Percentiles rank a stretch among this genome's conserved stretches.
Conservation (phyloP, 441 rosid genomes). For the Lepidium campestre region DNA sequence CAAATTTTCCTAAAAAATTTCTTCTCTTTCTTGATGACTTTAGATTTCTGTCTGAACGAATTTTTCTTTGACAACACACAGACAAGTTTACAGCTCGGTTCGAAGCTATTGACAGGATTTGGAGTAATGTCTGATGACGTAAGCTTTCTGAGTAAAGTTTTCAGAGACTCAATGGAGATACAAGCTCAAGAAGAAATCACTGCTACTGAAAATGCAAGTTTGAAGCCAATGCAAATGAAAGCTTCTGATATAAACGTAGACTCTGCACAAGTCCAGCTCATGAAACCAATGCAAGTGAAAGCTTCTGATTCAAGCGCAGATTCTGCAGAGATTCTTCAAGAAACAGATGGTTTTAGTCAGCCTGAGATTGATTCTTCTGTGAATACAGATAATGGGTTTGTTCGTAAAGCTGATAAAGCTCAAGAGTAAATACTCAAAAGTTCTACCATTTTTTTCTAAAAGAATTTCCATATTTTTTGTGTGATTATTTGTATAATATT, state of each 20-base stretch:
- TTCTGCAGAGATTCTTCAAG: conserved; percentile 16
- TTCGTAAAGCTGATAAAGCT: conserved; percentile 26
- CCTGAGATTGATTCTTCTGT: conserved; percentile 33
- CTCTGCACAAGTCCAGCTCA: conserved; percentile 14
- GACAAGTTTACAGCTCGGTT: conserved; percentile 94
- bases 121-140: conserved; percentile 99
- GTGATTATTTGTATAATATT: not conserved
- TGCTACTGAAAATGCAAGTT: conserved; percentile 58
- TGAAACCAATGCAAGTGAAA: conserved; percentile 25
- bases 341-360: conserved; percentile 18
- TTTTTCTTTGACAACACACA: conserved; percentile 22
- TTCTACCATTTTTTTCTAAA: not conserved
- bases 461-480: not conserved
- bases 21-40: not conserved
- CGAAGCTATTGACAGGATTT: conserved; percentile 82
- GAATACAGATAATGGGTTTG: conserved; percentile 33
- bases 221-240: conserved; percentile 30
- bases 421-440: not conserved
- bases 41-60: not conserved
- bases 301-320: conserved; percentile 21
- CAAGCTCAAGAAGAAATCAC: conserved; percentile 65
- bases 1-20: not conserved
- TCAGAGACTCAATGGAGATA: conserved; percentile 80
- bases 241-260: conserved; percentile 20
- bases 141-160: conserved; percentile 60